These are phyloP conservation scores for Lachnellula hyalina DNA, from an alignment of 2,329 filamentous ascomycete species.

Conservation along the genomic window DNA sequence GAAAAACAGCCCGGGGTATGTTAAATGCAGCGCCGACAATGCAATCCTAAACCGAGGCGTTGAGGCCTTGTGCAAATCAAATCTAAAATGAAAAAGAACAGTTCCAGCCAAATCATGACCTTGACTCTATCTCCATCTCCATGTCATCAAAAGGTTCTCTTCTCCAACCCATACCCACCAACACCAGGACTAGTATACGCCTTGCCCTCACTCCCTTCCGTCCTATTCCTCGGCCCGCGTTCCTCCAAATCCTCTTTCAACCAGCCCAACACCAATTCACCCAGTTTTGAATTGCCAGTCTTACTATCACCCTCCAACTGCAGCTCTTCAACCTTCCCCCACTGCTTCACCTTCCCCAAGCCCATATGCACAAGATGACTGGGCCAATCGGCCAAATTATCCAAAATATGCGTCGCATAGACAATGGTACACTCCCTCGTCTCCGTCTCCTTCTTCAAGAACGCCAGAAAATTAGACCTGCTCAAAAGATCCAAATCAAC, in stretches of 20 bases:
- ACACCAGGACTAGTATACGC: conserved; percentile 51
- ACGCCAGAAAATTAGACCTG: conserved; percentile 77
- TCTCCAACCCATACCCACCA: conserved; percentile 60
- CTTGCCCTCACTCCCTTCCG: conserved; percentile 37
- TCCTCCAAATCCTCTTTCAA: conserved; percentile 73
- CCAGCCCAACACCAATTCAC: conserved; percentile 85
- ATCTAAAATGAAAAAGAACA: neutral
- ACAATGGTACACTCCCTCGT: conserved; percentile 80
- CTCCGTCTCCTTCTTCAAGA: conserved; percentile 84
- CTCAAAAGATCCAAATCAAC: conserved; percentile 90
- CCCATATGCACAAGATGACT: conserved; percentile 96
- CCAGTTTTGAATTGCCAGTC: conserved; percentile 75
- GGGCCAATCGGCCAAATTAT: conserved; percentile 92
- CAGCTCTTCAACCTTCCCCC: conserved; percentile 69
- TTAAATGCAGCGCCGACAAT: conserved; percentile 27
- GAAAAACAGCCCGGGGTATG: conserved; percentile 17
- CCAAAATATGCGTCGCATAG: conserved; percentile 95
- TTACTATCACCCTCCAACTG: conserved; percentile 33
- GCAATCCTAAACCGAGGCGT: conserved; percentile 17
- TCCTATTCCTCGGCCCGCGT: conserved; percentile 63
- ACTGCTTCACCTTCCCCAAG: conserved; percentile 80
- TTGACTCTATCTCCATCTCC: neutral
- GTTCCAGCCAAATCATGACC: neutral
- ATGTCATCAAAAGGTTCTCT: conserved; percentile 24
- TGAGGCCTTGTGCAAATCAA: conserved; percentile 17